Percentiles rank a stretch among this genome's conserved stretches.
These are phyloP conservation scores for Bipolaris oryzae DNA, from an alignment of 2,329 filamentous ascomycete genomes.

Conservation along the genomic window DNA sequence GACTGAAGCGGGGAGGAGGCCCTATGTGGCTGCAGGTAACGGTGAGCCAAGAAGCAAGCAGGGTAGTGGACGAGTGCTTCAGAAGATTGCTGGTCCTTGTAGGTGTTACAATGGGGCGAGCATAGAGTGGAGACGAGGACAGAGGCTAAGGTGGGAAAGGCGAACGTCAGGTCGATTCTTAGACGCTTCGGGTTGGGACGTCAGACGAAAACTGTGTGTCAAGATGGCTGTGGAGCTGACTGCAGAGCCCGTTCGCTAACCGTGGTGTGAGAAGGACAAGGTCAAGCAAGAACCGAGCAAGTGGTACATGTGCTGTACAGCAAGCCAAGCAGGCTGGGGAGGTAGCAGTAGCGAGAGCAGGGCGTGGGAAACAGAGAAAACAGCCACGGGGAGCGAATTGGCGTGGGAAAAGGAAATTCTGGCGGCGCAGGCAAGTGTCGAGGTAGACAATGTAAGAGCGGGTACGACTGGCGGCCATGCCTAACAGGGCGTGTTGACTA, in stretches of 20 bases:
- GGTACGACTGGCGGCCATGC: conserved; percentile 31
- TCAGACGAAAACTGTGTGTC: conserved; percentile 30
- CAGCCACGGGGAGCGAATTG: conserved; percentile 12
- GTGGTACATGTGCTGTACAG: conserved; percentile 22
- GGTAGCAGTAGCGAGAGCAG: conserved; percentile 10
- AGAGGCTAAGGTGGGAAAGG: conserved; percentile 28
- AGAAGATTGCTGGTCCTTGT: conserved; percentile 16
- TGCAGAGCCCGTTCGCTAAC: conserved; percentile 25
- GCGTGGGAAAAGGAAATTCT: conserved; percentile 18
- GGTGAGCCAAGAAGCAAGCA: conserved; percentile 7
- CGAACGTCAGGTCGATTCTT: conserved; percentile 27
- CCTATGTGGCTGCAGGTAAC: conserved; percentile 19
- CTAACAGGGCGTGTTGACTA: conserved; percentile 40
- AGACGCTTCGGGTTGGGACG: conserved; percentile 27
- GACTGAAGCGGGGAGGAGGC: conserved; percentile 12
- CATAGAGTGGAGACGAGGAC: conserved; percentile 25
- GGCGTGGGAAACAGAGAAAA: conserved; percentile 18
- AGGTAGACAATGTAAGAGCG: conserved; percentile 29
- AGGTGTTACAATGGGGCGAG: conserved; percentile 22
- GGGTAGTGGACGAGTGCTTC: conserved; percentile 25
- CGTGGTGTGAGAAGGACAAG: conserved; percentile 22
- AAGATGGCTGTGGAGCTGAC: conserved; percentile 38
- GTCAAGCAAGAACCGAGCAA: conserved; percentile 20
- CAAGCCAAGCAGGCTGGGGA: conserved; percentile 13
- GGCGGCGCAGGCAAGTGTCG: conserved; percentile 27